Base-by-base conservation (phyloP, 495 filamentous ascomycete genomes). In the Daldinia grandis region DNA sequence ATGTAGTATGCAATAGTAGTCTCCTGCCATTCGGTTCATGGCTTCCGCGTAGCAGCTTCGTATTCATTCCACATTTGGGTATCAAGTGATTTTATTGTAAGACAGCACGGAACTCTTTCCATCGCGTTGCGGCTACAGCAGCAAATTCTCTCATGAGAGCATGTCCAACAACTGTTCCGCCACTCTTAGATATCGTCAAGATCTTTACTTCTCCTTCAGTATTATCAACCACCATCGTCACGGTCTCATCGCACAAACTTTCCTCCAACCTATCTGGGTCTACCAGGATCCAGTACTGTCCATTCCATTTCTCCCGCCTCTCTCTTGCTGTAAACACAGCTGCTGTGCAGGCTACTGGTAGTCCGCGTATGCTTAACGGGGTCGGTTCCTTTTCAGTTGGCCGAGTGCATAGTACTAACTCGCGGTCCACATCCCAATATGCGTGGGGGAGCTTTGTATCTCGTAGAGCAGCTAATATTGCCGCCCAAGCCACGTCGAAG, bases 191-290 rank as follows among this genome's bases (percentile, higher is more conserved):
- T 62, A 97, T 85, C 70, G 86, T 84, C 73, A 91, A 62, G 27
- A 97, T 78, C 64, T 83, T 85, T 21, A 82, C 86, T 65, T 86
- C 86, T 35, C 65, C 69, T 38, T 76, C 78, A 6, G 80, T 78
- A 62, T 87, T 85, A 75, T 93, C 90, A 35, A 97, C 87, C 53
- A 94, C 88, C 63, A 95, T 77, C 19, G 86, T 92, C 19, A 92
- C 82, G 15, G 79, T 82, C 82, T 98, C 95, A 53, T 87, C 81
- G 76, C 90, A 94, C 33, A 97, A 69, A 2, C 81, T 87, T 81
- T 98, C 95, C 80, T 99, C 95, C 66, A 95, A 90, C 31, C 91
- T 86, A 85, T 99, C 95, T 37, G 92, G 92, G 81, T 99, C 95
- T 10, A 89, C 87, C 56, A 99, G 78, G 2, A 98, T 79, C 93